Evolutionary conservation across 2,329 filamentous ascomycete genomes (phyloP).

Genomic region (Clonostachys chloroleuca): DNA sequence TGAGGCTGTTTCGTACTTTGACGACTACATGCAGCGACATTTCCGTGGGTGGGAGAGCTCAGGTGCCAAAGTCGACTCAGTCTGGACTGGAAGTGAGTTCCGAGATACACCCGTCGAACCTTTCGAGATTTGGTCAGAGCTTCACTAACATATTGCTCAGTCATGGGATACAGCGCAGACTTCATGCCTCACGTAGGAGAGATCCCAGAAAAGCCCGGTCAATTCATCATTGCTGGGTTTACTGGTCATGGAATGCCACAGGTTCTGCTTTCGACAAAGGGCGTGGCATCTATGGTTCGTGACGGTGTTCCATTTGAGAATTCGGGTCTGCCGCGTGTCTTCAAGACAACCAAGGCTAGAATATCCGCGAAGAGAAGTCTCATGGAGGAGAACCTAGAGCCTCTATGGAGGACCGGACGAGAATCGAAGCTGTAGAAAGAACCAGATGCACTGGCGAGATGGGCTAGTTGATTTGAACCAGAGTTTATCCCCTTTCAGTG

Average conservation of each 20-base stretch:
- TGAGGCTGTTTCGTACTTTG: constrained; percentile 34
- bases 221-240: constrained; percentile 43
- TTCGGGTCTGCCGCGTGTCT: constrained; percentile 28
- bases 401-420: too few relatives aligned
- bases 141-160: constrained; percentile 7
- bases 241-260: constrained; percentile 47
- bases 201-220: constrained; percentile 20
- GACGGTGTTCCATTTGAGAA: constrained; percentile 19
- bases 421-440: too few relatives aligned
- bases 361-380: constrained; percentile 6
- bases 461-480: too few relatives aligned
- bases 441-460: too few relatives aligned
- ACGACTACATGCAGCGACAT: constrained; percentile 39
- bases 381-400: neutral
- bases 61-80: constrained; percentile 19
- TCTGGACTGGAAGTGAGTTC: constrained; percentile 33
- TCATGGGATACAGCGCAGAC: constrained; percentile 37
- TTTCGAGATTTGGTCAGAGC: neutral
- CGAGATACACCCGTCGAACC: too few relatives aligned
- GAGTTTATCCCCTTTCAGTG: too few relatives aligned
- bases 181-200: constrained; percentile 34
- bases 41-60: constrained; percentile 44
- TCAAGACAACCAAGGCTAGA: constrained; percentile 21
- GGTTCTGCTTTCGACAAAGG: constrained; percentile 33
- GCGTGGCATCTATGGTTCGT: constrained; percentile 18